Base-by-base conservation (phyloP, 768 basidiomycete genomes). In the Suillus alpinus region DNA sequence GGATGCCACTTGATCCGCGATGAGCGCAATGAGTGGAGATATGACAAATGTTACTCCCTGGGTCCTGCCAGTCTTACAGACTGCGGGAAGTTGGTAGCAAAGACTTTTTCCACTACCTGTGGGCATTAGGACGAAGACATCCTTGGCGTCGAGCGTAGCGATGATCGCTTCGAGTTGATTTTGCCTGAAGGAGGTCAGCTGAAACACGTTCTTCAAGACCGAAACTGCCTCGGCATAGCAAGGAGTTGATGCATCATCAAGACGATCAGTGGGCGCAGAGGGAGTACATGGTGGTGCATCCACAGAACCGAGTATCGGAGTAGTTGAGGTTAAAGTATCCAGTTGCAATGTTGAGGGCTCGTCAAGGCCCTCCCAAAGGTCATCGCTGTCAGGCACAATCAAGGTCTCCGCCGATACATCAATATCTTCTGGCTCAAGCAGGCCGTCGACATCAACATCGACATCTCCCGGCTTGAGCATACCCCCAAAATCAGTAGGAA, bases 51-150 rank as follows among this genome's bases (percentile, higher is more conserved):
- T 94, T 4, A 97, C 85, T 37, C 95, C 94, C 57, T 77, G 78
- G 0, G 91, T 93, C 67, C 77, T 82, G 1, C 92, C 93, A 6
- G 76, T 76, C 40, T 76, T 74, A 68, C 94, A 92, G 37, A 97
- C 81, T 2, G 94, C 95, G 0, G 97, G 97, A 1, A 98, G 86
- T 71, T 98, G 88, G 73, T 88, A 94, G 66, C 90, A 94, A 41
- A 95, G 77, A 67, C 89, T 91, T 76, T 95, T 95, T 0, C 94
- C 94, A 4, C 94, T 94, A 39, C 94, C 95, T 1, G 97, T 99
- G 1, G 97, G 97, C 86, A 98, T 95, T 8, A 98, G 81, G 18
- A 98, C 92, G 65, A 98, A 94, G 18, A 94, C 92, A 68, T 98
- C 96, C 58, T 80, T 83, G 8, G 90, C 94, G 2, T 81, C 78